Evolutionary conservation across 305 asterid genomes (phyloP), one percentile per base, ranked within the genome.

Genomic region (Solanum chacoense): DNA sequence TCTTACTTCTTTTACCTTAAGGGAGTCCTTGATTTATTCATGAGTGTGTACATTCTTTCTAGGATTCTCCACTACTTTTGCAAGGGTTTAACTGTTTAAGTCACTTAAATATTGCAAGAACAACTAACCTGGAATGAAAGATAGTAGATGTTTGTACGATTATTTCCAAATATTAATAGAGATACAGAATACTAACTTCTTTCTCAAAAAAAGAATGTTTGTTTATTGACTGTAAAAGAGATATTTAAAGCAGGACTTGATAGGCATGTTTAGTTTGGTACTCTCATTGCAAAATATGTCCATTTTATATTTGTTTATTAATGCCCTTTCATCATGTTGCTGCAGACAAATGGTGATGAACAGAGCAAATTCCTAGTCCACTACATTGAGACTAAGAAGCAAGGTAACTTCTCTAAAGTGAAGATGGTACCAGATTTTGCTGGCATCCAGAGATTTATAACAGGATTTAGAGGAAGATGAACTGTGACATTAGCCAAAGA

Each of bases 321-420:
- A 55, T 24, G 36, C n/a, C 72, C 9, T 35, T 86, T 88, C 67
- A 87, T 31, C 85, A 86, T 85, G 72, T 77, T 90, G 72, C 45
- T 91, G 92, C 95, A 97, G 99, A 97, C 99, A 8, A 97, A 97
- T 88, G 98, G 98, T 74, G 97, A 94, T 75, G 84, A 81, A 36
- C 99, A 95, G 91, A 91, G 98, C 93, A 91, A 91, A 85, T 91
- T 75, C 88, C 93, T 97, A 5, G 93, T 89, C 87, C 92, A 93
- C 36, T 92, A 94, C 93, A 87, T 95, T 91, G 91, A 89, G 29
- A 91, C 90, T 12, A 85, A 92, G 91, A 83, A 88, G 85, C 89
- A 92, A 88, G 95, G 96, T 35, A 91, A 92, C 91, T 95, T 96
- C 92, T 86, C 72, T 63, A 69, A 91, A 87, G 88, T 94, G 73